A percentile compares a stretch with the other conserved stretches of the same genome.
These are phyloP conservation scores for Madurella fahalii DNA, from an alignment of 2,329 filamentous ascomycete species.

Conservation along the genomic window DNA sequence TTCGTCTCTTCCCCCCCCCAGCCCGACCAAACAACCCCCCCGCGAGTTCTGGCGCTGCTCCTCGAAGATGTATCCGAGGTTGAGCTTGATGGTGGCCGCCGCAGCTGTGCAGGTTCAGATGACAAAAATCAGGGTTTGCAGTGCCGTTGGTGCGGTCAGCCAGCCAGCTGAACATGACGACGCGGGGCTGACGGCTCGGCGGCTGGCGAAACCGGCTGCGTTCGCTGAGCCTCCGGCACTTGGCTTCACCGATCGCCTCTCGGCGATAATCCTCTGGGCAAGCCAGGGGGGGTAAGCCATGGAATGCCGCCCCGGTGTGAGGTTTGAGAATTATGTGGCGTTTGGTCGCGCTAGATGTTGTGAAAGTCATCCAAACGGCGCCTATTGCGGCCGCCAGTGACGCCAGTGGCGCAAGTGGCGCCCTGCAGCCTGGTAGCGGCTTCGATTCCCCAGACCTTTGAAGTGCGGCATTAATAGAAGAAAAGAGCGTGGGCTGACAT, in stretches of 20 bases:
- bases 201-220: conserved; percentile 14
- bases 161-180: neutral
- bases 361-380: no score
- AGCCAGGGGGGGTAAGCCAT: neutral
- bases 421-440: neutral
- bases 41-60: neutral
- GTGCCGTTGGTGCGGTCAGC: neutral
- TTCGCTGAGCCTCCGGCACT: conserved; percentile 3
- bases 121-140: no score
- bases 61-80: no score
- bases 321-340: no score
- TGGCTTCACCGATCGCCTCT: conserved; percentile 4
- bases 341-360: no score
- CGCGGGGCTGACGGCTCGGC: neutral
- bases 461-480: neutral
- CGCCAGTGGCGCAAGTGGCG: no score
- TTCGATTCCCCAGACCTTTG: neutral
- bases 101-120: no score
- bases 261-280: neutral
- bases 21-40: neutral
- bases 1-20: neutral
- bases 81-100: no score
- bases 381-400: no score
- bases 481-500: conserved; percentile 11
- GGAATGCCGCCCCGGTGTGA: neutral